A percentile compares a stretch with the other conserved stretches of the same genome.
Conservation (phyloP, 2,329 filamentous ascomycete genomes). For the Aureobasidium leucospermi region DNA sequence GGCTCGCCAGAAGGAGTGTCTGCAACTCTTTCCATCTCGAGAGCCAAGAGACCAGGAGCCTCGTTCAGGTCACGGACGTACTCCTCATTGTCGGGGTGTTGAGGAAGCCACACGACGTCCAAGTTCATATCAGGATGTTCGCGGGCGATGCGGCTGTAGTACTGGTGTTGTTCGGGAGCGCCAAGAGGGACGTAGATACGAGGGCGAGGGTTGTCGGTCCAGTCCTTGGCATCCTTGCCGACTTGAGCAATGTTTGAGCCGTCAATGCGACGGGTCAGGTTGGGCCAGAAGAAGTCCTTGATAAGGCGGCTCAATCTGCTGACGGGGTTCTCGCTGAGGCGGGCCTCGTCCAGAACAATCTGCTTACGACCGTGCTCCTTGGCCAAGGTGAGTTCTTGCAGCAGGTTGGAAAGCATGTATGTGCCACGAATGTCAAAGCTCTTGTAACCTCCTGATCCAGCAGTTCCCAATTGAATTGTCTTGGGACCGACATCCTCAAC, state of each 20-base stretch:
- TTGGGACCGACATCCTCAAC: slow-evolving; percentile 93
- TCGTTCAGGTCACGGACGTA: slow-evolving; percentile 76
- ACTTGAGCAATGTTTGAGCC: slow-evolving; percentile 79
- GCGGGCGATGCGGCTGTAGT: slow-evolving; percentile 73
- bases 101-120: slow-evolving; percentile 74
- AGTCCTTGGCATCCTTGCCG: slow-evolving; percentile 87
- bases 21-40: slow-evolving; percentile 67
- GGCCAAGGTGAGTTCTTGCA: slow-evolving; percentile 89
- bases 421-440: slow-evolving; percentile 88
- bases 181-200: slow-evolving; percentile 85
- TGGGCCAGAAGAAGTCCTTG: slow-evolving; percentile 85
- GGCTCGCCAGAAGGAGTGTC: slow-evolving; percentile 62
- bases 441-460: slow-evolving; percentile 77
- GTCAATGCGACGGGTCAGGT: slow-evolving; percentile 83
- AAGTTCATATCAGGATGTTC: slow-evolving; percentile 76
- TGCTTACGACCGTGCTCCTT: slow-evolving; percentile 84
- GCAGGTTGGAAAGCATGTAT: slow-evolving; percentile 93
- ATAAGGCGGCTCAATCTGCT: slow-evolving; percentile 80
- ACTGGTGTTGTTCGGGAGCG: slow-evolving; percentile 80
- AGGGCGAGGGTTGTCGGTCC: slow-evolving; percentile 81
- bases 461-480: slow-evolving; percentile 77
- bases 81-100: slow-evolving; percentile 55
- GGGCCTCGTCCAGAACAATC: slow-evolving; percentile 83
- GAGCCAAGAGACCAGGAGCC: slow-evolving; percentile 80
- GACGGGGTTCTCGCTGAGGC: slow-evolving; percentile 92